These are phyloP conservation scores for Diaporthe citri DNA, from an alignment of 2,329 filamentous ascomycete species.

Conservation along the genomic window DNA sequence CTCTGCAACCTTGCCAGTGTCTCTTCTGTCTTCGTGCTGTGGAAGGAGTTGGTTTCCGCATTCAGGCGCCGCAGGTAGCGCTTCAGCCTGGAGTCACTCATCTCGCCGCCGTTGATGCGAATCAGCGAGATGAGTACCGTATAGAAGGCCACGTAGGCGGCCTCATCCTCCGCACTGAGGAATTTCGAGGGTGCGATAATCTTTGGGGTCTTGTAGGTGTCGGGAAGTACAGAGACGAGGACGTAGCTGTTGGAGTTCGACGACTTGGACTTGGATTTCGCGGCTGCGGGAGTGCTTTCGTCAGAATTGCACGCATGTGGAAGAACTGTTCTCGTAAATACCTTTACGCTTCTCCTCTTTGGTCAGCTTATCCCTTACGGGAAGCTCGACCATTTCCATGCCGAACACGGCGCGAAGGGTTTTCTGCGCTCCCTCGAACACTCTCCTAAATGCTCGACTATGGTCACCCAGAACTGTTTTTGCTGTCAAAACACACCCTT, in stretches of 20 bases:
- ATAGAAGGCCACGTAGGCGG: constrained; percentile 85
- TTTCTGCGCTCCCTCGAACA: constrained; percentile 83
- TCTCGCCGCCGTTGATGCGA: constrained; percentile 76
- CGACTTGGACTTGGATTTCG: constrained; percentile 60
- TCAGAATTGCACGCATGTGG: background rate
- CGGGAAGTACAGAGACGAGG: constrained; percentile 79
- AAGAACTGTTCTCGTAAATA: constrained; percentile 49
- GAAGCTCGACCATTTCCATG: constrained; percentile 92
- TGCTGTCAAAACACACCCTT: constrained; percentile 1
- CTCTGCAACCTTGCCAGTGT: constrained; percentile 80
- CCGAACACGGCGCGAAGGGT: constrained; percentile 82
- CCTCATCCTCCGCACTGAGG: constrained; percentile 76
- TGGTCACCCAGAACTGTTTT: constrained; percentile 77
- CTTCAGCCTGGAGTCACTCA: constrained; percentile 84
- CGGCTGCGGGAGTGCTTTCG: constrained; percentile 44
- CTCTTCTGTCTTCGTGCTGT: constrained; percentile 80
- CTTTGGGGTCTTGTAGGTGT: constrained; percentile 72
- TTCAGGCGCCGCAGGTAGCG: constrained; percentile 82
- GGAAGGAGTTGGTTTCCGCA: constrained; percentile 77
- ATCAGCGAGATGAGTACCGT: constrained; percentile 85
- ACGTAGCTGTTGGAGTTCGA: constrained; percentile 79
- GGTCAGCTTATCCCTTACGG: constrained; percentile 83
- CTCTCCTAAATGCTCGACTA: constrained; percentile 77
- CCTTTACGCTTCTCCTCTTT: constrained; percentile 82
- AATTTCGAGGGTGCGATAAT: constrained; percentile 78